Percentiles rank a stretch among this genome's conserved stretches.
phyloP scores from a whole-genome alignment of 2,329 filamentous ascomycete genomes.

The Aspergillus glaucus region DNA sequence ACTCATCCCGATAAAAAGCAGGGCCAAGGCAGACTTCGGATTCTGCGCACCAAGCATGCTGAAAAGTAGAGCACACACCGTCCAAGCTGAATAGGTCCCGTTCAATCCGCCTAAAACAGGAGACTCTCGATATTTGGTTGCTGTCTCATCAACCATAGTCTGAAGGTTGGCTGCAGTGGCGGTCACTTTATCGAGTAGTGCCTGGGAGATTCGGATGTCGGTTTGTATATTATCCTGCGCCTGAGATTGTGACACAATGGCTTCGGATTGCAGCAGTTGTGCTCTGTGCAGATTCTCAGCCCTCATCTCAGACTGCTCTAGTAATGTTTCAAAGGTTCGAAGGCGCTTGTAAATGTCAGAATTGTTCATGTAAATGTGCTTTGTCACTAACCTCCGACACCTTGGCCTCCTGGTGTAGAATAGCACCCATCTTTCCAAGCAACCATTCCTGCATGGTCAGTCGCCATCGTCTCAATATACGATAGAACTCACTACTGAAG shows the following conservation, averaged over 20 bases:
- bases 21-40: conserved; percentile 12
- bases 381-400: conserved; percentile 25
- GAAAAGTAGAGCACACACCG: conserved; percentile 19
- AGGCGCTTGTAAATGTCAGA: conserved; percentile 33
- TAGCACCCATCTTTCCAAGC: conserved; percentile 16
- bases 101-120: conserved; percentile 10
- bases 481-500: conserved; percentile 26
- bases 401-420: conserved; percentile 28
- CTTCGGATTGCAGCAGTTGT: conserved; percentile 30
- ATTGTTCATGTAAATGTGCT: background rate
- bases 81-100: conserved; percentile 17
- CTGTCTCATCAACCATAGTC: conserved; percentile 24
- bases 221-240: conserved; percentile 22
- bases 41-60: conserved; percentile 19
- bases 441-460: conserved; percentile 27
- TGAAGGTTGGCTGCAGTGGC: conserved; percentile 26
- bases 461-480: background rate
- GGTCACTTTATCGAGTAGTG: conserved; percentile 25
- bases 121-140: conserved; percentile 15
- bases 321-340: conserved; percentile 23
- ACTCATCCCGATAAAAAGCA: conserved; percentile 14
- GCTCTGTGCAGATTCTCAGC: conserved; percentile 25
- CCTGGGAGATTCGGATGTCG: conserved; percentile 22
- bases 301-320: conserved; percentile 28
- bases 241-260: conserved; percentile 18